Evolutionary conservation across 108 stramenopile species (phyloP).

Genomic region (Cylindrotheca fusiformis): DNA sequence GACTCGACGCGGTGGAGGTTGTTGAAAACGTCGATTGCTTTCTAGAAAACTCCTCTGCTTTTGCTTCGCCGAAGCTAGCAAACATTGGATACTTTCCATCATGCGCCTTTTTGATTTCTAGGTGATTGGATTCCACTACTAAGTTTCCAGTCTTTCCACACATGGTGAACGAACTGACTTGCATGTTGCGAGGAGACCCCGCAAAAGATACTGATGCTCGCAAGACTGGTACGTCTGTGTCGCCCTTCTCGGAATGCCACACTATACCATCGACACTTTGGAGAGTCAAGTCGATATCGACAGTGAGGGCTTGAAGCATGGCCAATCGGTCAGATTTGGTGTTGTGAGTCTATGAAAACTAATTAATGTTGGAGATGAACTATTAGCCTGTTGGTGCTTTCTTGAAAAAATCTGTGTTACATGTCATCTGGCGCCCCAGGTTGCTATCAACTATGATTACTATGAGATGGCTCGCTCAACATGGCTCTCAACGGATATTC

Average conservation of each 20-base stretch:
- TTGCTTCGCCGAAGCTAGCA: constrained; percentile 17
- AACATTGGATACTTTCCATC: constrained; percentile 1
- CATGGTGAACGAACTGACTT: constrained; percentile 39
- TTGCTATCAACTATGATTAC: no score
- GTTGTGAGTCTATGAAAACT: no score
- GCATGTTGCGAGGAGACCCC: constrained; percentile 36
- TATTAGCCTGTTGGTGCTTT: no score
- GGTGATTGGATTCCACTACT: constrained; percentile 26
- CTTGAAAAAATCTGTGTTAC: no score
- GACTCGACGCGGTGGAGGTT: constrained; percentile 4
- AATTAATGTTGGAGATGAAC: no score
- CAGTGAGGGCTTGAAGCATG: no score
- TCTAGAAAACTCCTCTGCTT: not conserved
- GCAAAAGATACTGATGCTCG: constrained; percentile 36
- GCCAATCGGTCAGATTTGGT: no score
- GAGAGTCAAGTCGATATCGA: constrained; percentile 23
- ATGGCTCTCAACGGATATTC: no score
- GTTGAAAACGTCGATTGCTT: not conserved
- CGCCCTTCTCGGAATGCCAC: constrained; percentile 1
- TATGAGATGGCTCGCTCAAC: no score
- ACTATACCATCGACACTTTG: constrained; percentile 26
- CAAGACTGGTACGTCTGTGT: constrained; percentile 8
- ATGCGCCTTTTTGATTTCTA: constrained; percentile 5
- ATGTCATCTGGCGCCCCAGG: no score
- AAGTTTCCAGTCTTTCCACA: constrained; percentile 30